phyloP scores from a whole-genome alignment of 352 stramenopile species.

The Globisporangium acanthophoron region DNA sequence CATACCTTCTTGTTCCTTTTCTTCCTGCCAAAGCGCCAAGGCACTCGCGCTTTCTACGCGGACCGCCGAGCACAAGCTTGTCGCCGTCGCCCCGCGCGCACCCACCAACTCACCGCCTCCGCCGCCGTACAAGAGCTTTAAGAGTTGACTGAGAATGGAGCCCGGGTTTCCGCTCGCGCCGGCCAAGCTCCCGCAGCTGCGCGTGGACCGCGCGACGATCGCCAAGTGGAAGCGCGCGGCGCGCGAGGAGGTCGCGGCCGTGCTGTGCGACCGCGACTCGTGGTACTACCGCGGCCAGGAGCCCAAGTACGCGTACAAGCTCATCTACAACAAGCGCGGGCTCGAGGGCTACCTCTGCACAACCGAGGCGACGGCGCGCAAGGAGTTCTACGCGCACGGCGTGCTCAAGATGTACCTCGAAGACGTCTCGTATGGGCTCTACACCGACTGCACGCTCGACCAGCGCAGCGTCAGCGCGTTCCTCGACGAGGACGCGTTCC shows the following conservation, averaged over 20 bases:
- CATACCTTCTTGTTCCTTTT: no score
- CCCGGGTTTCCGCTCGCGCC: slow-evolving; percentile 3
- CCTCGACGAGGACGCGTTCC: slow-evolving; percentile 15
- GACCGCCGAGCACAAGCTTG: no score
- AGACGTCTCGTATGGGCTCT: slow-evolving; percentile 33
- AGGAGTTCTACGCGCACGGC: slow-evolving; percentile 12
- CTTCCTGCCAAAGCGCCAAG: no score
- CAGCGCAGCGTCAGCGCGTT: slow-evolving; percentile 31
- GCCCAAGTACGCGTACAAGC: slow-evolving; percentile 14
- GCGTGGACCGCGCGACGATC: slow-evolving; percentile 5
- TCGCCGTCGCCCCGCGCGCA: no score
- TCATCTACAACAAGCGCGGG: slow-evolving; percentile 28
- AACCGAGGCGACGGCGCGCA: slow-evolving; percentile 4
- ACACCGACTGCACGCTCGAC: slow-evolving; percentile 34
- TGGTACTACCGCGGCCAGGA: slow-evolving; percentile 13
- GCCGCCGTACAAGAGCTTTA: no score
- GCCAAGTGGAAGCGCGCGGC: slow-evolving; percentile 7
- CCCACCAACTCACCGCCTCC: no score
- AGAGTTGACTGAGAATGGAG: not conserved
- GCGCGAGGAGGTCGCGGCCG: not conserved
- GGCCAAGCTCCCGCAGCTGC: slow-evolving; percentile 2
- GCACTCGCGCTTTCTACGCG: no score
- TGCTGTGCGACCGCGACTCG: slow-evolving; percentile 9
- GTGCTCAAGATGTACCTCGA: slow-evolving; percentile 11
- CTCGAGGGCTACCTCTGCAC: slow-evolving; percentile 19